Conservation (phyloP, 2,329 filamentous ascomycete species). For the Emergomyces orientalis region DNA sequence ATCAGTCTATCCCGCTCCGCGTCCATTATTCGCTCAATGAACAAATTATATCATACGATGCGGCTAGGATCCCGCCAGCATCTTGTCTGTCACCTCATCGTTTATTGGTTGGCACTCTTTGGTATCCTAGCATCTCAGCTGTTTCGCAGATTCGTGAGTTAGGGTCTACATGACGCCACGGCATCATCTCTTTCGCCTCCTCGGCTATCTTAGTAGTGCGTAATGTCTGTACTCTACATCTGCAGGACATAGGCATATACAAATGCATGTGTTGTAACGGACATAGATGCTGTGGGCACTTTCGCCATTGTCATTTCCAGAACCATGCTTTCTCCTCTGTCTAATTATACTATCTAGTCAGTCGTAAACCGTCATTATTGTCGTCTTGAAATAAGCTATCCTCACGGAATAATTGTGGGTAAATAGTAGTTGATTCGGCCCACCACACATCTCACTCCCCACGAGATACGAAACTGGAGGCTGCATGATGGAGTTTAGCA, state of each 20-base stretch:
- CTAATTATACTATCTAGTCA: too few relatives aligned
- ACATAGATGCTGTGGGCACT: not conserved
- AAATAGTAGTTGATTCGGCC: not conserved
- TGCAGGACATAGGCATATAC: not conserved
- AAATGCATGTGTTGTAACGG: not conserved
- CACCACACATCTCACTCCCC: not conserved
- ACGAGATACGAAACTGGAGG: not conserved
- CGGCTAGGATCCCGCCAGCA: not conserved
- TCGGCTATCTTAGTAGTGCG: not conserved
- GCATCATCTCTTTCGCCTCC: not conserved
- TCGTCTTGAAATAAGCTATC: not conserved
- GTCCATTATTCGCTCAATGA: not conserved
- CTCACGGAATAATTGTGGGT: conserved; percentile 1
- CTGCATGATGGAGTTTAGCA: not conserved
- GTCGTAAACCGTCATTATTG: not conserved
- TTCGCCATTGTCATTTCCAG: not conserved
- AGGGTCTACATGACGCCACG: not conserved
- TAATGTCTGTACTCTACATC: not conserved
- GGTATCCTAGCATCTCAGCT: not conserved
- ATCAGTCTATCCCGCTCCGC: not conserved
- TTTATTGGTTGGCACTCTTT: not conserved
- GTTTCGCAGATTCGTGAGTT: not conserved
- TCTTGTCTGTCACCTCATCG: not conserved
- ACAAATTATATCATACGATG: not conserved
- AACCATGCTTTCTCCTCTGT: not conserved